Conservation (phyloP, 768 basidiomycete species). For the Tricholoma terreum region DNA sequence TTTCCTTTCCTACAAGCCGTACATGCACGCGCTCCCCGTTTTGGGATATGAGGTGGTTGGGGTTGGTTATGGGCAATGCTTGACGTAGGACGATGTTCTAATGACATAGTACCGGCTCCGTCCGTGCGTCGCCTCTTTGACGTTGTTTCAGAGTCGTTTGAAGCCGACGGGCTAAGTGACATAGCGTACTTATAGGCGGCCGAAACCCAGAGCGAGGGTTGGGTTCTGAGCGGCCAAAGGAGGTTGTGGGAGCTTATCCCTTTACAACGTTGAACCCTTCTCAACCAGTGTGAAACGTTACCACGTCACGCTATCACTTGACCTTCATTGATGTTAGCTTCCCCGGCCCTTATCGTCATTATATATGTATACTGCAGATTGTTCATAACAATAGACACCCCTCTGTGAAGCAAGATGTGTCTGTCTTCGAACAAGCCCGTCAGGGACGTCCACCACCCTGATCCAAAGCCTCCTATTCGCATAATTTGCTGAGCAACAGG, state of each 20-base stretch:
- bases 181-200: conserved; percentile 35
- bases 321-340: neutral
- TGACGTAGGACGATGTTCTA: conserved; percentile 36
- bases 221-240: conserved; percentile 11
- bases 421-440: too few relatives aligned
- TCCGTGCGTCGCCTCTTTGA: conserved; percentile 58
- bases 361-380: too few relatives aligned
- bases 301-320: conserved; percentile 7
- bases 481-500: too few relatives aligned
- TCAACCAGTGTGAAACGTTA: conserved; percentile 1
- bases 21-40: conserved; percentile 86
- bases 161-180: conserved; percentile 65
- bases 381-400: too few relatives aligned
- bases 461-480: too few relatives aligned
- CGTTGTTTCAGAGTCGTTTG: conserved; percentile 53
- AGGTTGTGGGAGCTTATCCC: conserved; percentile 6
- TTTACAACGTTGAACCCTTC: neutral
- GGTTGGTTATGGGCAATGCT: conserved; percentile 28
- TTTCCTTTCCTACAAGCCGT: conserved; percentile 89
- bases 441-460: too few relatives aligned
- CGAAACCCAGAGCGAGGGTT: conserved; percentile 12
- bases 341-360: too few relatives aligned
- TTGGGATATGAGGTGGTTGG: conserved; percentile 67
- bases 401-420: too few relatives aligned
- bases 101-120: conserved; percentile 21